A percentile compares a stretch with the other conserved stretches of the same genome.
These are phyloP conservation scores for Trypanosoma scelopori DNA, from an alignment of 208 protist genomes.

Conservation along the genomic window DNA sequence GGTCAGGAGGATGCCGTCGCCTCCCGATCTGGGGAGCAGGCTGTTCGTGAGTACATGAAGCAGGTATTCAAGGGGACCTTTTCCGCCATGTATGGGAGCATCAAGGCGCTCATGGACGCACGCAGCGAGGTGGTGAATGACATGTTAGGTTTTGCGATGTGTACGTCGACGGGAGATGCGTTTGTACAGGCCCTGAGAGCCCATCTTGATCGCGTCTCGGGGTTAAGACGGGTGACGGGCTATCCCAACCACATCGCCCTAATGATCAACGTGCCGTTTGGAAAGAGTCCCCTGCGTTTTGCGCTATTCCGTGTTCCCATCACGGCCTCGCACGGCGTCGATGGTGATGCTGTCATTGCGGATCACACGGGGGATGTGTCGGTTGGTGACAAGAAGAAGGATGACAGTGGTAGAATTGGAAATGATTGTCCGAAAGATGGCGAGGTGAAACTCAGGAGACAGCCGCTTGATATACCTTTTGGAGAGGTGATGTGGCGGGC, in stretches of 20 bases:
- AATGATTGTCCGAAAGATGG: background rate
- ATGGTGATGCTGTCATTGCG: background rate
- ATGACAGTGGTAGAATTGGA: background rate
- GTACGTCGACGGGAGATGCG: slow-evolving; percentile 19
- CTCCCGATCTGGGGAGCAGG: slow-evolving; percentile 13
- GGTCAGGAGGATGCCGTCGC: slow-evolving; percentile 21
- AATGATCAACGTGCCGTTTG: slow-evolving; percentile 30
- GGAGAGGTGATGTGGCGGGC: slow-evolving; percentile 27
- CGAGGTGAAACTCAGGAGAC: background rate
- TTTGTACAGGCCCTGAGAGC: slow-evolving; percentile 23
- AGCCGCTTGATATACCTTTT: slow-evolving; percentile 20
- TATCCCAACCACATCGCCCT: slow-evolving; percentile 20
- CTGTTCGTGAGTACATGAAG: slow-evolving; percentile 25
- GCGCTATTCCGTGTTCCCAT: slow-evolving; percentile 22
- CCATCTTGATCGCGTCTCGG: slow-evolving; percentile 18
- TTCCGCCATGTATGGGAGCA: slow-evolving; percentile 35
- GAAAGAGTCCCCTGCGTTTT: slow-evolving; percentile 19
- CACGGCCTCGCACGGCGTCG: background rate
- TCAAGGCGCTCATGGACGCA: slow-evolving; percentile 32
- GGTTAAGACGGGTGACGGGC: slow-evolving; percentile 14
- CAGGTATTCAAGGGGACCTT: slow-evolving; percentile 33
- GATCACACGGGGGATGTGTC: background rate
- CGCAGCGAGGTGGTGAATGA: slow-evolving; percentile 33
- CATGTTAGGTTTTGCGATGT: slow-evolving; percentile 28
- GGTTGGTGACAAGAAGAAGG: background rate